A percentile compares a stretch with the other conserved stretches of the same genome.
phyloP scores from a whole-genome alignment of 2,329 filamentous ascomycete genomes.

The Talaromyces sp. region DNA sequence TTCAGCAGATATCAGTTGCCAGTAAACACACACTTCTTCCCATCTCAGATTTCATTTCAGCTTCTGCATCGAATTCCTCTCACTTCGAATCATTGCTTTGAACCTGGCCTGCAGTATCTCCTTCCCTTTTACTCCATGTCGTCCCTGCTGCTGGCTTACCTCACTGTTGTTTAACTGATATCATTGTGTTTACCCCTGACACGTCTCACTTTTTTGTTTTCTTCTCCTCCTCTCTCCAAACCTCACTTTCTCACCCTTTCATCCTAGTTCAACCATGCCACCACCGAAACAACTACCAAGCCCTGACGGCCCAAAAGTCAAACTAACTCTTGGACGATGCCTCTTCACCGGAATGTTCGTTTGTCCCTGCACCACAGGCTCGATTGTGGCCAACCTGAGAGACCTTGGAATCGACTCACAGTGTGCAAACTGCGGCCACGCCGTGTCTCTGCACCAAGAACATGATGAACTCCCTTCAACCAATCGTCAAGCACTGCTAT shows the following conservation, averaged over 20 bases:
- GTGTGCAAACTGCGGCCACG: background rate
- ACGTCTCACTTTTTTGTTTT: background rate
- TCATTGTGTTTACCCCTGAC: background rate
- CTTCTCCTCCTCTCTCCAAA: too few relatives aligned
- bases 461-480: background rate
- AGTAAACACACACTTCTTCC: background rate
- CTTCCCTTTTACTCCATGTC: background rate
- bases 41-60: background rate
- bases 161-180: background rate
- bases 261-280: background rate
- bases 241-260: background rate
- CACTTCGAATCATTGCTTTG: background rate
- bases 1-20: too few relatives aligned
- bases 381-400: background rate
- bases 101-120: background rate
- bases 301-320: background rate
- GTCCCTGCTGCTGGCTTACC: too few relatives aligned
- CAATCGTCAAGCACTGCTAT: background rate
- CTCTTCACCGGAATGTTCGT: slow-evolving; percentile 3
- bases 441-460: background rate
- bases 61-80: background rate
- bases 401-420: background rate
- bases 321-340: background rate
- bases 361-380: background rate
- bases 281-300: background rate